Conservation (phyloP, 176 grass and related monocot species). For the Chloris gayana region DNA sequence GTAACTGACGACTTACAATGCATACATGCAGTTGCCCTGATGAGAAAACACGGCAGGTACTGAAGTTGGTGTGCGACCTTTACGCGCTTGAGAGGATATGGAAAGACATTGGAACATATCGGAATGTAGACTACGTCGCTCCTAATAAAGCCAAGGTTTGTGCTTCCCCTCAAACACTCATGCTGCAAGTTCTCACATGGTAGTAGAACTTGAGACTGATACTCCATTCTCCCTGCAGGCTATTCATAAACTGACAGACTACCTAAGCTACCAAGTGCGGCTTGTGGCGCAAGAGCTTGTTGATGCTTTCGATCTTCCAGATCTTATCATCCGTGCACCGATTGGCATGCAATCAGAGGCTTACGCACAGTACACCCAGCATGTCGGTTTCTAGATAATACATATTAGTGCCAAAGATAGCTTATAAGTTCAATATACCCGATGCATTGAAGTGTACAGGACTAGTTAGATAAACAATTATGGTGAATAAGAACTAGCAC, state of each 20-base stretch:
- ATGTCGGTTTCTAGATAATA: slow-evolving; percentile 66
- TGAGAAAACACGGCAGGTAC: slow-evolving; percentile 58
- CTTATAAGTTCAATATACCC: neutral
- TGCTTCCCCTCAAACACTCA: neutral
- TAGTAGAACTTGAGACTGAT: slow-evolving; percentile 23
- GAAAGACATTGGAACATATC: slow-evolving; percentile 93
- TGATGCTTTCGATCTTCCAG: slow-evolving; percentile 84
- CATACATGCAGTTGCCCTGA: slow-evolving; percentile 78
- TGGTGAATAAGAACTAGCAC: slow-evolving; percentile 1
- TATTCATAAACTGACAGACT: slow-evolving; percentile 88
- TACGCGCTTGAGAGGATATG: slow-evolving; percentile 95
- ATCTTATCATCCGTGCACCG: slow-evolving; percentile 79
- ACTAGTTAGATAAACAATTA: neutral
- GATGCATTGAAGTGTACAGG: slow-evolving; percentile 4
- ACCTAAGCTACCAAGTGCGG: slow-evolving; percentile 94
- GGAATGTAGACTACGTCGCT: slow-evolving; percentile 91
- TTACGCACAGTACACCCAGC: slow-evolving; percentile 83
- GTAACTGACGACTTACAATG: slow-evolving; percentile 39
- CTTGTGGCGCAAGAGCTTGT: slow-evolving; percentile 77
- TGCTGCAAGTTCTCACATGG: slow-evolving; percentile 1
- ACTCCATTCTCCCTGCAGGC: slow-evolving; percentile 53
- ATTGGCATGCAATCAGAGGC: slow-evolving; percentile 86
- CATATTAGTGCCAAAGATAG: neutral
- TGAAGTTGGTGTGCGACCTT: slow-evolving; percentile 95
- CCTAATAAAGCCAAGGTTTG: slow-evolving; percentile 97